Evolutionary conservation across 2,329 filamentous ascomycete genomes (phyloP).

Genomic region (Talaromyces albobiverticillius): DNA sequence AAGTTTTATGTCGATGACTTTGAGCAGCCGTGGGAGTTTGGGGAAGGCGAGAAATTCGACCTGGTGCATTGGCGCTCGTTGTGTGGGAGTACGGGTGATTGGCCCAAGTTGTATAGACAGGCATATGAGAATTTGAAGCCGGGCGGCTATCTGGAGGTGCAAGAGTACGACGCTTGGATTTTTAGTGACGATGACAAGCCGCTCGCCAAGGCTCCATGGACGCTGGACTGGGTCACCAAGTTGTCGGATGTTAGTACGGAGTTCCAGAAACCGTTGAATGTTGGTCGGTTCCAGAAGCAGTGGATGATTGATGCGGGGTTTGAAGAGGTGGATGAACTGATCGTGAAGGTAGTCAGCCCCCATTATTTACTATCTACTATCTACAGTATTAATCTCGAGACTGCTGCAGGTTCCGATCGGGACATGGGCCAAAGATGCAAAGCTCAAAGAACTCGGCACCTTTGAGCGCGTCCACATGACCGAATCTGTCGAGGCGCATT

Average conservation of each 20-base stretch:
- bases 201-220: constrained; percentile 3
- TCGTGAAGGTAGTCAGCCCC: constrained; percentile 4
- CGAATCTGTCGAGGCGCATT: constrained; percentile 20
- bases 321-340: constrained; percentile 2
- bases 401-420: constrained; percentile 16
- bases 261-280: neutral
- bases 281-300: neutral
- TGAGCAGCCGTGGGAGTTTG: constrained; percentile 25
- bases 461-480: constrained; percentile 10
- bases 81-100: constrained; percentile 25
- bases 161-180: constrained; percentile 22
- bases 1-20: constrained; percentile 22
- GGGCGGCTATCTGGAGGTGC: constrained; percentile 27
- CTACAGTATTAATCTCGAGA: constrained; percentile 6
- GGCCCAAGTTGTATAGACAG: constrained; percentile 23
- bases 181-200: constrained; percentile 4
- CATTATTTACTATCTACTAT: too few relatives aligned
- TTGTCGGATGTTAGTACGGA: neutral
- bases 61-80: constrained; percentile 26
- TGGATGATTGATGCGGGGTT: constrained; percentile 1
- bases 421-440: constrained; percentile 22
- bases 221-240: neutral
- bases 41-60: constrained; percentile 19
- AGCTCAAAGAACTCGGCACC: constrained; percentile 20
- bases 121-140: constrained; percentile 23